Evolutionary conservation across 495 filamentous ascomycete species (phyloP).

Genomic region (Lophiostoma macrostomum): DNA sequence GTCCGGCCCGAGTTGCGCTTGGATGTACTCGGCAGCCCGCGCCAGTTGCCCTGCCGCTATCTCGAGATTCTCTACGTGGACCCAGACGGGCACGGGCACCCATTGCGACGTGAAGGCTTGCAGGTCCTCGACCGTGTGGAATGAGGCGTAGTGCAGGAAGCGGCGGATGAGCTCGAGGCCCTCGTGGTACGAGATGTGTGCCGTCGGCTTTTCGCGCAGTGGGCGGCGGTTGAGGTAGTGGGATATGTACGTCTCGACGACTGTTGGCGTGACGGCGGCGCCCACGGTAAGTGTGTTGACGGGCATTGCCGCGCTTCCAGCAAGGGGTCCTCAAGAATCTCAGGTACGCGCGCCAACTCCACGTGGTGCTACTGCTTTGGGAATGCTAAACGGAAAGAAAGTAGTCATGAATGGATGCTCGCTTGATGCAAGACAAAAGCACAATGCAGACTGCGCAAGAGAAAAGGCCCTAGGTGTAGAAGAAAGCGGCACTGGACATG

Average conservation of each 20-base stretch:
- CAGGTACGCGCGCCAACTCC: too few relatives aligned
- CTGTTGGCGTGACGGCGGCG: constrained; percentile 72
- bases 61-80: constrained; percentile 69
- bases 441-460: too few relatives aligned
- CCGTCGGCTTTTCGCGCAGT: constrained; percentile 71
- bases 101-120: constrained; percentile 87
- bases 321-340: too few relatives aligned
- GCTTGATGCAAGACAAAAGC: too few relatives aligned
- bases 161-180: constrained; percentile 83
- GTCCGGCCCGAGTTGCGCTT: constrained; percentile 68
- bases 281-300: constrained; percentile 72
- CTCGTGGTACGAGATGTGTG: constrained; percentile 88
- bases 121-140: constrained; percentile 86
- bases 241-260: constrained; percentile 71
- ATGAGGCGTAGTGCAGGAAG: constrained; percentile 77
- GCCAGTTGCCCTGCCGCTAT: constrained; percentile 61
- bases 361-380: too few relatives aligned
- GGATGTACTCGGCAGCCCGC: constrained; percentile 59
- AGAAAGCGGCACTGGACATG: too few relatives aligned
- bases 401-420: too few relatives aligned
- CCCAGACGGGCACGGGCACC: constrained; percentile 87
- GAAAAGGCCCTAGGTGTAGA: too few relatives aligned
- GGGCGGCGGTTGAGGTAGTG: constrained; percentile 82
- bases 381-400: too few relatives aligned
- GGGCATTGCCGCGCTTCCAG: constrained; percentile 50